phyloP scores from a whole-genome alignment of 1,284 basidiomycete genomes.

The Ceratobasidium sp. region DNA sequence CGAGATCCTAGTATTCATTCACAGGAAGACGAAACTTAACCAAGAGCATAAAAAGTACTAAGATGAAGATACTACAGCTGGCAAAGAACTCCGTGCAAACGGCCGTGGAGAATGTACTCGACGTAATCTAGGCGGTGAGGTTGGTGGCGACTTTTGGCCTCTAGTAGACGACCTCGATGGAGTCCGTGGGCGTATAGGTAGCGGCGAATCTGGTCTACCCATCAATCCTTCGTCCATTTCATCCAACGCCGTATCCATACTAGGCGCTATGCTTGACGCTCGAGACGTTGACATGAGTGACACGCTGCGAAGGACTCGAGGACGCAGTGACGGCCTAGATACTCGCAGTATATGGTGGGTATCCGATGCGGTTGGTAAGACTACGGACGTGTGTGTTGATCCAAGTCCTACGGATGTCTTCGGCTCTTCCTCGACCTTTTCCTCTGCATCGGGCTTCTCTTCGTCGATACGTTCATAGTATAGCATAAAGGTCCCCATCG shows the following conservation, averaged over 20 bases:
- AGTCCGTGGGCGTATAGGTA: slow-evolving; percentile 8
- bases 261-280: slow-evolving; percentile 19
- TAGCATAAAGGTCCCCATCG: slow-evolving; percentile 82
- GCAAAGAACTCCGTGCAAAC: background rate
- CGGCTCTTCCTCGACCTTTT: background rate
- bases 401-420: slow-evolving; percentile 15
- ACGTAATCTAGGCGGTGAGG: slow-evolving; percentile 10
- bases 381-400: slow-evolving; percentile 14
- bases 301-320: slow-evolving; percentile 26
- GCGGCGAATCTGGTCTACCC: background rate
- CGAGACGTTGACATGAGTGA: slow-evolving; percentile 22
- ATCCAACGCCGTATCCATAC: background rate
- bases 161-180: slow-evolving; percentile 11
- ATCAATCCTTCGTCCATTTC: slow-evolving; percentile 3
- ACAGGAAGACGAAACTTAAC: no score
- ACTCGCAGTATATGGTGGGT: slow-evolving; percentile 1
- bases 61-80: slow-evolving; percentile 9
- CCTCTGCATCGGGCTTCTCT: background rate
- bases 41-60: slow-evolving; percentile 5
- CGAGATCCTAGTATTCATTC: no score
- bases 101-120: slow-evolving; percentile 21
- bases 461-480: slow-evolving; percentile 80
- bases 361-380: slow-evolving; percentile 19
- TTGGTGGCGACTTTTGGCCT: slow-evolving; percentile 7
- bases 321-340: slow-evolving; percentile 7